Conservation (phyloP, 2,329 filamentous ascomycete species). For the Sclerotinia trifoliorum region DNA sequence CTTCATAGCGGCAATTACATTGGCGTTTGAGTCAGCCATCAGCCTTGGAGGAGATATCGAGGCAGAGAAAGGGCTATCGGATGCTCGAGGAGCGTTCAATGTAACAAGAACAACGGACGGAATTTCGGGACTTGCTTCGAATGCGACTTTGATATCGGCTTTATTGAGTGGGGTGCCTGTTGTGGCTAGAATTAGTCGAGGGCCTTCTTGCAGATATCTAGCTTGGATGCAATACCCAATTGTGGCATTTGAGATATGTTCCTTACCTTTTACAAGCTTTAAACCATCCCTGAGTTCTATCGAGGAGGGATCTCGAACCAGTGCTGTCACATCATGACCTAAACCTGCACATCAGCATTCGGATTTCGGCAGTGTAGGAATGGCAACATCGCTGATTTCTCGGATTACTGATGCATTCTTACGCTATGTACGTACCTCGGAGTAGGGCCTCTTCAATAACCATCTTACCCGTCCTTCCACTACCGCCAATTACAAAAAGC, state of each 20-base stretch:
- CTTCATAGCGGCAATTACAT: constrained; percentile 42
- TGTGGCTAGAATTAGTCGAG: not conserved
- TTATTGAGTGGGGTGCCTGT: constrained; percentile 39
- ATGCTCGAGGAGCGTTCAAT: constrained; percentile 40
- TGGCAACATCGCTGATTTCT: constrained; percentile 8
- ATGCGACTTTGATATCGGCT: constrained; percentile 43
- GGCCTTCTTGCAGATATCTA: not conserved
- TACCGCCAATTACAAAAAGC: constrained; percentile 47
- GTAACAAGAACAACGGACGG: constrained; percentile 47
- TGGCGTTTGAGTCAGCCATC: constrained; percentile 46
- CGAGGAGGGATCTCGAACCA: constrained; percentile 45
- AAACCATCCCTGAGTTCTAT: constrained; percentile 41
- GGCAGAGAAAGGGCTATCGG: constrained; percentile 34
- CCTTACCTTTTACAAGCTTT: constrained; percentile 42
- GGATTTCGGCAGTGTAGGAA: not conserved
- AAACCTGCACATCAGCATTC: constrained; percentile 3
- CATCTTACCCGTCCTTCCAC: constrained; percentile 48
- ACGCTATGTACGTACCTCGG: constrained; percentile 19
- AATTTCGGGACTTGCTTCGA: constrained; percentile 49
- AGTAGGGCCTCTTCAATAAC: constrained; percentile 43
- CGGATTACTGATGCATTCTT: constrained; percentile 1
- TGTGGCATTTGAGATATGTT: not conserved
- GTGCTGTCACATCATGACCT: constrained; percentile 46
- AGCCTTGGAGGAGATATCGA: constrained; percentile 33
- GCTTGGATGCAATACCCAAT: not conserved